Evolutionary conservation across 225 moss, liverwort and hornwort species (phyloP).

Genomic region (Pseudisothecium myosuroides): DNA sequence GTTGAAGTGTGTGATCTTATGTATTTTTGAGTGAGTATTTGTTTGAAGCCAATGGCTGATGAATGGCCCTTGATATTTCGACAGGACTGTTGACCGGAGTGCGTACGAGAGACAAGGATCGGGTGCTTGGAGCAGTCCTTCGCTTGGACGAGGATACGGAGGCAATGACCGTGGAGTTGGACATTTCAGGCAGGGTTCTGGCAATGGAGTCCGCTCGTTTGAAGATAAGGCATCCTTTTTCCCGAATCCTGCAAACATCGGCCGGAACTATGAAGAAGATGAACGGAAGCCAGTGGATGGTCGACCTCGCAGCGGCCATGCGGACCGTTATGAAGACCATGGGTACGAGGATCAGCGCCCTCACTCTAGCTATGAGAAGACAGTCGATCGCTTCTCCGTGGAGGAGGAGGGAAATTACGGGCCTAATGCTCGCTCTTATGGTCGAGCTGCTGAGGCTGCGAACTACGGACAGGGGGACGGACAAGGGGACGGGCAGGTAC

Average conservation of each 20-base stretch:
- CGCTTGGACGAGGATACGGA: conserved; percentile 78
- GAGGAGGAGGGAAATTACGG: conserved; percentile 65
- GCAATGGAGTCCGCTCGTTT: conserved; percentile 65
- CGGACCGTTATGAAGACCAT: conserved; percentile 81
- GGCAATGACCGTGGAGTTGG: conserved; percentile 63
- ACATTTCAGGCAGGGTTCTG: conserved; percentile 67
- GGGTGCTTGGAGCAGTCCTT: conserved; percentile 87
- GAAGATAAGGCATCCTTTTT: conserved; percentile 98
- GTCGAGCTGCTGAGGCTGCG: conserved; percentile 43
- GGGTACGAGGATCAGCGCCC: conserved; percentile 72
- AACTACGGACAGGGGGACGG: conserved; percentile 75
- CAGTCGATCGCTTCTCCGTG: conserved; percentile 59
- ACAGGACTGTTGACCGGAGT: conserved; percentile 93
- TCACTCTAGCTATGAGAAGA: conserved; percentile 46
- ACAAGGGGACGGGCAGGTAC: conserved; percentile 59
- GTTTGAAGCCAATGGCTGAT: not conserved
- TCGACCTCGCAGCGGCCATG: conserved; percentile 84
- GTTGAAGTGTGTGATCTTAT: not conserved
- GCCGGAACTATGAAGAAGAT: conserved; percentile 99
- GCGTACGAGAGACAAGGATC: conserved; percentile 88
- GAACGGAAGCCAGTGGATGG: conserved; percentile 95
- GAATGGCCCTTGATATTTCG: not conserved
- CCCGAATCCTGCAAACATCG: conserved; percentile 96
- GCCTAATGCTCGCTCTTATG: conserved; percentile 25
- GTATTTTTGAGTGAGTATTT: not conserved